These are phyloP conservation scores for Paspalum notatum DNA, from an alignment of 176 grass and related monocot species.

Conservation along the genomic window DNA sequence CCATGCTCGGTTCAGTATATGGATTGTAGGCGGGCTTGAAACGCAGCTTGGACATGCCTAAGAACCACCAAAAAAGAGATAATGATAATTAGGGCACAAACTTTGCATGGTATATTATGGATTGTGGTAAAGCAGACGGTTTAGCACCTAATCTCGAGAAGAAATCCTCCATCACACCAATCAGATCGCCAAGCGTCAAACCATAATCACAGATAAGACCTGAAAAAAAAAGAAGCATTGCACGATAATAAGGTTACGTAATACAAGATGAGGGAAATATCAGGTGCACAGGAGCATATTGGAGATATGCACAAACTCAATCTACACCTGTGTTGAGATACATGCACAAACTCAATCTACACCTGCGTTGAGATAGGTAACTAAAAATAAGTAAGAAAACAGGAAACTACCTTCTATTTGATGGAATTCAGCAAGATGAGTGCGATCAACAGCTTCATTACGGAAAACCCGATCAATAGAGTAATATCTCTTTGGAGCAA, in stretches of 20 bases:
- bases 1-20: slow-evolving; percentile 96
- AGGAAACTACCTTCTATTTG: slow-evolving; percentile 84
- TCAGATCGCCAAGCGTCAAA: slow-evolving; percentile 89
- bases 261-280: neutral
- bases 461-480: slow-evolving; percentile 94
- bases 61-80: slow-evolving; percentile 9
- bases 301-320: neutral
- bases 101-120: slow-evolving; percentile 21
- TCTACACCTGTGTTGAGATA: no score
- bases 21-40: slow-evolving; percentile 99
- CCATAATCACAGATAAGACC: slow-evolving; percentile 94
- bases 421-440: slow-evolving; percentile 98
- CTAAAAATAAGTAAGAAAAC: slow-evolving; percentile 24
- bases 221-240: slow-evolving; percentile 47
- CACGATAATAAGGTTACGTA: neutral
- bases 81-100: neutral
- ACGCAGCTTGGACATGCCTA: slow-evolving; percentile 87
- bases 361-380: neutral
- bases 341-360: no score
- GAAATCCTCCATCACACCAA: slow-evolving; percentile 96
- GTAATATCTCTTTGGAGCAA: slow-evolving; percentile 92
- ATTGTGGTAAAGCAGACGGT: neutral
- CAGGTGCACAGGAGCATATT: neutral
- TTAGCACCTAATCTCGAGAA: slow-evolving; percentile 82
- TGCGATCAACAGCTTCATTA: slow-evolving; percentile 96